Evolutionary conservation across 2,329 filamentous ascomycete genomes (phyloP), one percentile per base, ranked within the genome.

Genomic region (Orbilia blumenaviensis): DNA sequence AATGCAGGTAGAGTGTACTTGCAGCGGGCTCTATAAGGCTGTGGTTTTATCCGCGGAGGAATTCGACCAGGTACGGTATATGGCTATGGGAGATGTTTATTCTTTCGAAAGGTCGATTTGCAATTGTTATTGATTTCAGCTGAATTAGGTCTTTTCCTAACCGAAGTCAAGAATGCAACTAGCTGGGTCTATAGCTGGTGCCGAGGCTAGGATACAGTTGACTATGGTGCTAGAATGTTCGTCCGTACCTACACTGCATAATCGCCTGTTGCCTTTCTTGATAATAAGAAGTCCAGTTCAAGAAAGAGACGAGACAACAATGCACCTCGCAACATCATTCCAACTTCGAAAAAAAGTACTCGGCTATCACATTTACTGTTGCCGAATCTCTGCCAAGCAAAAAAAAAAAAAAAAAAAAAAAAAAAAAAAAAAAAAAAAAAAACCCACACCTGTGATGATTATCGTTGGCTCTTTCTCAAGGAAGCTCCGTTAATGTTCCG

Each of bases 11-110:
- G 48, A 12, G 5, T 56, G 29, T 16, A 38, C 52, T 25, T 56
- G 52, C 52, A 56, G 52, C 32, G 18, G 18, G 32, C 52, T 36
- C 52, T 38, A 38, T 56, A 56, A 32, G 52, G 52, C 52, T 56
- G 52, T 29, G 38, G 25, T 56, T 56, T 52, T 32, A 32, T 27
- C 5, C 12, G 36, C 2, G 18, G 41, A 10, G 41, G 12, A 23
- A n/a, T n/a, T n/a, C n/a, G n/a, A n/a, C n/a, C n/a, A n/a, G n/a
- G n/a, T n/a, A n/a, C n/a, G n/a, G n/a, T 38, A 3, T 38, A n/a
- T 46, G 42, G n/a, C 3, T 46, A 9, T 21, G 18, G 42, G 2
- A 10, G 23, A 42, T 42, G 16, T 7, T 16, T 1, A 4, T 36
- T 21, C 12, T 27, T 38, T 18, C 9, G 27, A 34, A 54, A n/a